A percentile compares a stretch with the other conserved stretches of the same genome.
These are phyloP conservation scores for Porodaedalea pini DNA, from an alignment of 1,284 basidiomycete genomes.

Conservation along the genomic window DNA sequence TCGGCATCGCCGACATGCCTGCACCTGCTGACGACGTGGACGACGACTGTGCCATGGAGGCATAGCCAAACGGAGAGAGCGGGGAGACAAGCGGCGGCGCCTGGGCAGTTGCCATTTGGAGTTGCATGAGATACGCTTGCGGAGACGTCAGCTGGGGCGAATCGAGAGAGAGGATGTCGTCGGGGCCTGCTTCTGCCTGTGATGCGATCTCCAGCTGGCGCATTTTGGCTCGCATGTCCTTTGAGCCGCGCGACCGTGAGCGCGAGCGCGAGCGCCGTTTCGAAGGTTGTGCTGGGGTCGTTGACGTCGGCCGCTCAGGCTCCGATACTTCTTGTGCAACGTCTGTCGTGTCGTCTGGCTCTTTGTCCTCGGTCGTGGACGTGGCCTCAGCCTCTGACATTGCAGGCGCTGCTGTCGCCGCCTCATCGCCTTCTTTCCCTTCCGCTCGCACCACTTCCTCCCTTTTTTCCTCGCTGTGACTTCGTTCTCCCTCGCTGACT, in stretches of 20 bases:
- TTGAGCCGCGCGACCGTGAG: conserved; percentile 69
- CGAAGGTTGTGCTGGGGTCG: conserved; percentile 30
- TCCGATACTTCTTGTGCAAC: conserved; percentile 24
- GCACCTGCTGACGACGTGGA: conserved; percentile 29
- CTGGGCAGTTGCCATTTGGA: conserved; percentile 30
- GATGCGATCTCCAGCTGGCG: conserved; percentile 16
- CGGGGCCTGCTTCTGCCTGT: conserved; percentile 11
- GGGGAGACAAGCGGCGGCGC: conserved; percentile 9
- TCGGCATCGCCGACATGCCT: conserved; percentile 64
- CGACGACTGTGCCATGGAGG: not conserved
- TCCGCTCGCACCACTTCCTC: conserved; percentile 26
- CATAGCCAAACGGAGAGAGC: conserved; percentile 14
- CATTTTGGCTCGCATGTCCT: conserved; percentile 61
- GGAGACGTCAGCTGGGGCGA: conserved; percentile 7
- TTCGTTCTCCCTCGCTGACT: conserved; percentile 71
- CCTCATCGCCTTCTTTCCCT: conserved; percentile 27
- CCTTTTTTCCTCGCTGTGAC: conserved; percentile 33
- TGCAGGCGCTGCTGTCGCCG: not conserved
- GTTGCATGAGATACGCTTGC: conserved; percentile 25
- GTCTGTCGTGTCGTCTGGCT: conserved; percentile 21
- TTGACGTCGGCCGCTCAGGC: conserved; percentile 28
- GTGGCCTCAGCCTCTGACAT: conserved; percentile 29
- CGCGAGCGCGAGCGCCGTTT: conserved; percentile 73
- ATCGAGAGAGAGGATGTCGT: not conserved
- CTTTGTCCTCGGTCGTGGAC: conserved; percentile 18